phyloP scores from a whole-genome alignment of 345 rosid genomes.

The Melastoma malabathricum region DNA sequence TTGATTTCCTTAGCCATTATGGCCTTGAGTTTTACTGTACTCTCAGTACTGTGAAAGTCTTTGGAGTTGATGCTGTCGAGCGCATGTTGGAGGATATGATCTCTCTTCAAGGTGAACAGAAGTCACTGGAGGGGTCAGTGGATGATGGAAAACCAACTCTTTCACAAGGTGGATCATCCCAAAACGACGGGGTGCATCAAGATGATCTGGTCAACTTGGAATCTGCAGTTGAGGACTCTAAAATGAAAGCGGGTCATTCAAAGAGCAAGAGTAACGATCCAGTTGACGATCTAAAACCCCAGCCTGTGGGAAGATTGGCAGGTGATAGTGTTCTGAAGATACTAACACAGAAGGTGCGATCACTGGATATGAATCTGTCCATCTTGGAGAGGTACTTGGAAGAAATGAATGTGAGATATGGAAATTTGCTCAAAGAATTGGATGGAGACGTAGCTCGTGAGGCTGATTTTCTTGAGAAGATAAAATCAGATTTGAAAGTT shows the following conservation, averaged over 20 bases:
- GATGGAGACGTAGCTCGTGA: conserved; percentile 31
- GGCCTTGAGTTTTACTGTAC: conserved; percentile 56
- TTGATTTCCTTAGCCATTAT: conserved; percentile 31
- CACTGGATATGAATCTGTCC: conserved; percentile 33
- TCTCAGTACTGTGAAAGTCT: conserved; percentile 31
- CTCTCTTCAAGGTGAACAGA: conserved; percentile 21
- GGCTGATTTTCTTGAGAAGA: conserved; percentile 16
- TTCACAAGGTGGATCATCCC: conserved; percentile 7
- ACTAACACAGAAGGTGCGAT: conserved; percentile 41
- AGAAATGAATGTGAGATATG: conserved; percentile 33
- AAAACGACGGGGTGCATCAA: conserved; percentile 9
- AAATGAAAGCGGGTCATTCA: conserved; percentile 11
- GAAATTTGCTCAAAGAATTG: conserved; percentile 26
- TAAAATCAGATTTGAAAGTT: conserved; percentile 19
- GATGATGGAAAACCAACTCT: conserved; percentile 10
- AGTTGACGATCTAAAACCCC: conserved; percentile 24
- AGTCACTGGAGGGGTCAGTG: conserved; percentile 8
- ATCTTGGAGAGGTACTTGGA: conserved; percentile 40
- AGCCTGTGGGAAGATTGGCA: conserved; percentile 28
- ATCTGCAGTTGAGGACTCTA: conserved; percentile 8
- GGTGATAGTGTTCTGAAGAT: conserved; percentile 45
- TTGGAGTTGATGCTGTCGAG: conserved; percentile 50
- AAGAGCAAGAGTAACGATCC: conserved; percentile 16
- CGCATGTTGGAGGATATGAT: conserved; percentile 48
- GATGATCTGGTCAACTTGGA: conserved; percentile 9